These are phyloP conservation scores for Myriosclerotinia scirpicola DNA, from an alignment of 2,329 filamentous ascomycete species.

Conservation along the genomic window DNA sequence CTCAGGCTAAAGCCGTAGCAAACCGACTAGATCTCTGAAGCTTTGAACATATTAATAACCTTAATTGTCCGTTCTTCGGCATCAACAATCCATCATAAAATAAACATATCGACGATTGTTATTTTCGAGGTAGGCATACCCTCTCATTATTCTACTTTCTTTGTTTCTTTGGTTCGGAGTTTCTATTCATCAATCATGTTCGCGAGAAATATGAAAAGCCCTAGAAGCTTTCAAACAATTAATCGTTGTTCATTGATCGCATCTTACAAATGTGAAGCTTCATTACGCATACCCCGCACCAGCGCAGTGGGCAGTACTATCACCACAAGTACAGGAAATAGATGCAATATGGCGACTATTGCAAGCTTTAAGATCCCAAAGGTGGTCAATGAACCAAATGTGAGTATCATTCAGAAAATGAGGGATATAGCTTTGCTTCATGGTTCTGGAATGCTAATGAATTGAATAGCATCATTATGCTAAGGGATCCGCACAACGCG, in stretches of 20 bases:
- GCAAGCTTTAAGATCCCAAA: slow-evolving; percentile 86
- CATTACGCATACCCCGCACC: slow-evolving; percentile 33
- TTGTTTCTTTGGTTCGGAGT: slow-evolving; percentile 8
- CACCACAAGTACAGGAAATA: slow-evolving; percentile 12
- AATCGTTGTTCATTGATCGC: slow-evolving; percentile 28
- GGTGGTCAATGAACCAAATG: slow-evolving; percentile 93
- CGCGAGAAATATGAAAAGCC: slow-evolving; percentile 30
- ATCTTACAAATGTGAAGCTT: slow-evolving; percentile 27
- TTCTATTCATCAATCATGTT: slow-evolving; percentile 17
- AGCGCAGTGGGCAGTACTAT: slow-evolving; percentile 4
- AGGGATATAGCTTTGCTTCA: neutral
- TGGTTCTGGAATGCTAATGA: slow-evolving; percentile 22
- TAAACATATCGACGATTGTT: slow-evolving; percentile 1
- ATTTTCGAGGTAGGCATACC: slow-evolving; percentile 16
- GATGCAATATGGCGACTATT: slow-evolving; percentile 44
- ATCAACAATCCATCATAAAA: slow-evolving; percentile 1
- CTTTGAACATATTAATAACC: neutral
- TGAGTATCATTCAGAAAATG: slow-evolving; percentile 50
- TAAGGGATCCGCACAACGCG: slow-evolving; percentile 77
- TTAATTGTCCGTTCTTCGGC: slow-evolving; percentile 7
- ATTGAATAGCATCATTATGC: slow-evolving; percentile 77
- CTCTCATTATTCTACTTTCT: slow-evolving; percentile 9
- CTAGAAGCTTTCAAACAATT: slow-evolving; percentile 32
- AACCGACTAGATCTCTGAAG: slow-evolving; percentile 2
- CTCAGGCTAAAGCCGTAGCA: slow-evolving; percentile 8